These are phyloP conservation scores for Candida hispaniensis DNA, from an alignment of 805 yeast genomes.

Conservation along the genomic window DNA sequence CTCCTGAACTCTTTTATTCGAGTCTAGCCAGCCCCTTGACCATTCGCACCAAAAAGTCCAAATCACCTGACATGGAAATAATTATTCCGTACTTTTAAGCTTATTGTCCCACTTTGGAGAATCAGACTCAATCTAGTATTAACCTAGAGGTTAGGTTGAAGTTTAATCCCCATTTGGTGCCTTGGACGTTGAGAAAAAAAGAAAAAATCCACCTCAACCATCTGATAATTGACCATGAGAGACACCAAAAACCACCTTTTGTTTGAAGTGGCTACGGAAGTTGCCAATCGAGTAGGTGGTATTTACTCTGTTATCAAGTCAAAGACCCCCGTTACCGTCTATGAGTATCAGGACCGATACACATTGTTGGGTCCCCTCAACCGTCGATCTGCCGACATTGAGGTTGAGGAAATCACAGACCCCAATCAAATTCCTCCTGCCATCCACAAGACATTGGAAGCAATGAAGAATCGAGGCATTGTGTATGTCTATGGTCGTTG, in stretches of 20 bases:
- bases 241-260: slow-evolving; percentile 79
- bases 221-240: too few species aligned
- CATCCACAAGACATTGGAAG: slow-evolving; percentile 47
- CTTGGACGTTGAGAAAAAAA: too few species aligned
- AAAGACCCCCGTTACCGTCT: slow-evolving; percentile 91
- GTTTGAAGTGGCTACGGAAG: slow-evolving; percentile 94
- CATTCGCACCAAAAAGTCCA: too few species aligned
- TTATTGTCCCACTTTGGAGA: too few species aligned
- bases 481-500: slow-evolving; percentile 83
- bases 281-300: slow-evolving; percentile 96
- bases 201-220: too few species aligned
- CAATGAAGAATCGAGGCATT: slow-evolving; percentile 77
- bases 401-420: slow-evolving; percentile 58
- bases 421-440: slow-evolving; percentile 26
- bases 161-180: too few species aligned
- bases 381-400: slow-evolving; percentile 57
- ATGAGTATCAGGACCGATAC: slow-evolving; percentile 82
- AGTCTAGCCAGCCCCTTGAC: too few species aligned
- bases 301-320: slow-evolving; percentile 93
- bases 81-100: too few species aligned
- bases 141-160: too few species aligned
- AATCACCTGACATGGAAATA: too few species aligned
- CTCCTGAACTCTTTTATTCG: too few species aligned
- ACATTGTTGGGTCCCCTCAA: slow-evolving; percentile 80
- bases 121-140: too few species aligned